phyloP scores from a whole-genome alignment of 192 early-diverging fungal species.

The Pilaira anomala region DNA sequence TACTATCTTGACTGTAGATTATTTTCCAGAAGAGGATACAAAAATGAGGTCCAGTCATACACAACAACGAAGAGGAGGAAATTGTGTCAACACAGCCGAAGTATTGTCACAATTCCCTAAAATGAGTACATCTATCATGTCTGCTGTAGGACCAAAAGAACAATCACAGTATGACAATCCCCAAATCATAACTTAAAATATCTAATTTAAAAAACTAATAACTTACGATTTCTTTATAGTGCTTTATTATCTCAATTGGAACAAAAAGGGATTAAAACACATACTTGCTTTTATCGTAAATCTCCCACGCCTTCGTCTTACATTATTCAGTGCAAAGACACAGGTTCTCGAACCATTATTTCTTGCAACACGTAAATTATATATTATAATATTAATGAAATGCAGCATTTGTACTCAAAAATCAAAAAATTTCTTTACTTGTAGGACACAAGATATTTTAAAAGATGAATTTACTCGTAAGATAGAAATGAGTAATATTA shows the following conservation, averaged over 20 bases:
- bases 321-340: constrained; percentile 51
- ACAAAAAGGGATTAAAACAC: constrained; percentile 35
- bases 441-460: constrained; percentile 53
- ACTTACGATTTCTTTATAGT: too few relatives aligned
- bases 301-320: constrained; percentile 40
- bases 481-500: constrained; percentile 17
- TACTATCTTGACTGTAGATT: constrained; percentile 58
- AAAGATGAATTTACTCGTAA: constrained; percentile 55
- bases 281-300: constrained; percentile 48
- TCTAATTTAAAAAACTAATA: neutral
- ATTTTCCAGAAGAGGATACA: constrained; percentile 57
- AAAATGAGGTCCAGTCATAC: constrained; percentile 54
- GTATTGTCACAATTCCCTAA: constrained; percentile 53
- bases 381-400: too few relatives aligned
- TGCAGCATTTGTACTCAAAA: too few relatives aligned
- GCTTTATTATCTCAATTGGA: too few relatives aligned
- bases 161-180: constrained; percentile 42
- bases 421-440: neutral
- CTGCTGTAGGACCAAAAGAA: constrained; percentile 44
- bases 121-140: constrained; percentile 42
- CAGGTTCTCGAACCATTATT: constrained; percentile 59
- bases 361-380: constrained; percentile 54
- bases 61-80: constrained; percentile 66
- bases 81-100: constrained; percentile 55
- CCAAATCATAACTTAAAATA: constrained; percentile 5